phyloP scores from a whole-genome alignment of 306 rosid genomes.

The Lithocarpus polystachyus region DNA sequence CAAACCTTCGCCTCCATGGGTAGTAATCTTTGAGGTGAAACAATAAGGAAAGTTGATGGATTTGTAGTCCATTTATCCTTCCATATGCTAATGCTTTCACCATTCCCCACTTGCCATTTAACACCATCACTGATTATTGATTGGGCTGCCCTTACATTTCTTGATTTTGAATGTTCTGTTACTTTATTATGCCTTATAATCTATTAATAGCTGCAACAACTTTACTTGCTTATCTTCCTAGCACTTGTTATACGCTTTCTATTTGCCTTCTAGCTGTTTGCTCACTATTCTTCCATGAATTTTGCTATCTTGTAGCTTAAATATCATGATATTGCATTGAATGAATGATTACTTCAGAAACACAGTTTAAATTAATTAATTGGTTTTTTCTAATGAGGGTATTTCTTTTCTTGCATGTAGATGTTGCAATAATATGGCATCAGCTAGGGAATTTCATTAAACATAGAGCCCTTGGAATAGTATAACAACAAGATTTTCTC shows the following conservation, averaged over 20 bases:
- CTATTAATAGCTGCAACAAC: no score
- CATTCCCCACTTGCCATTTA: no score
- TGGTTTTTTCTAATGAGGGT: constrained; percentile 23
- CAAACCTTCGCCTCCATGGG: no score
- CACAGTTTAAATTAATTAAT: neutral
- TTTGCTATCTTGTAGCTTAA: neutral
- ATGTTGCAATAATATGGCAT: neutral
- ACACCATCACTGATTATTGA: no score
- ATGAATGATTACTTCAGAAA: neutral
- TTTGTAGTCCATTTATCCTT: no score
- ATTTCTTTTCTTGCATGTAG: neutral
- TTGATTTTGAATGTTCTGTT: no score
- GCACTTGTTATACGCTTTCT: neutral
- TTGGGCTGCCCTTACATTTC: no score
- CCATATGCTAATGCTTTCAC: no score
- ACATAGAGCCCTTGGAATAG: neutral
- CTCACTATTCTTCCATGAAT: constrained; percentile 4
- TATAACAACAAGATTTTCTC: neutral
- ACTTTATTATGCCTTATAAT: no score
- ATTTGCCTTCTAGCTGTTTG: neutral
- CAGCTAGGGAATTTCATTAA: neutral
- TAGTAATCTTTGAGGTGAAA: no score
- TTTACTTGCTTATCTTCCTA: neutral
- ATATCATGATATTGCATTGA: neutral
- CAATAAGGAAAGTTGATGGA: no score